Base-by-base conservation (phyloP, 805 yeast species). In the Blastobotrys mokoenaii region DNA sequence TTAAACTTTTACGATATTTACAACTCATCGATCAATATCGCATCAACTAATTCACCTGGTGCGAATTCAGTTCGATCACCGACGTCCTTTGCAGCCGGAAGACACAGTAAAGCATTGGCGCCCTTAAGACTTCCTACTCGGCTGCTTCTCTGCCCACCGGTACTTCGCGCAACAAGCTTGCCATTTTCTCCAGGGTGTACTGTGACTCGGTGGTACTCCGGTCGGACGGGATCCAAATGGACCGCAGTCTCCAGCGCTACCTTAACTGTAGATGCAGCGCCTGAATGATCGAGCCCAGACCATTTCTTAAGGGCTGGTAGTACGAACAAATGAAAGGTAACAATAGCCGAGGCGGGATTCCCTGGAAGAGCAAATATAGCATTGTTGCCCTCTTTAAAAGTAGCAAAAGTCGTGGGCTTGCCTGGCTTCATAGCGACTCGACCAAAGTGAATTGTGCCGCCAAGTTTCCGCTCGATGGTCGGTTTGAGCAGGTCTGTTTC, bases 391-490 rank as follows among this genome's bases (percentile, higher is more conserved):
- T 29, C 16, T 2, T 32, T 41, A 9, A 67, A 46, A 0, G 77
- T 72, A 0, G 79, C 80, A 62, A 74, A 75, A 1, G 80, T 75
- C 1, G 77, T 71, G 2, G 80, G 80, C 49, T 75, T 75, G 0
- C 80, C 80, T 1, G 80, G 80, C 51, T 75, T 75, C 77, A 75
- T 75, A n/a, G 68, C 67, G 5, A 75, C 78, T 36, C 80, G 58
- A 3, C 80, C 80, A 54, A 75, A 75, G 48, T 73, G 76, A 32
- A 75, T 70, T 0, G 48, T 52, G 1, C 78, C 80, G 0, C 61
- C 59, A 14, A 75, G 50, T 9, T 47, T 49, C 31, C 67, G 54
- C 46, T 72, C 73, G 18, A 75, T 70, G 0, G 69, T 63, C 0
- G 79, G 79, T 46, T 75, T 75, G 35, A 75, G 54, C 12, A 73